Evolutionary conservation across 2,329 filamentous ascomycete genomes (phyloP), one percentile per base, ranked within the genome.

Genomic region (Ceratocystis eucalypticola): DNA sequence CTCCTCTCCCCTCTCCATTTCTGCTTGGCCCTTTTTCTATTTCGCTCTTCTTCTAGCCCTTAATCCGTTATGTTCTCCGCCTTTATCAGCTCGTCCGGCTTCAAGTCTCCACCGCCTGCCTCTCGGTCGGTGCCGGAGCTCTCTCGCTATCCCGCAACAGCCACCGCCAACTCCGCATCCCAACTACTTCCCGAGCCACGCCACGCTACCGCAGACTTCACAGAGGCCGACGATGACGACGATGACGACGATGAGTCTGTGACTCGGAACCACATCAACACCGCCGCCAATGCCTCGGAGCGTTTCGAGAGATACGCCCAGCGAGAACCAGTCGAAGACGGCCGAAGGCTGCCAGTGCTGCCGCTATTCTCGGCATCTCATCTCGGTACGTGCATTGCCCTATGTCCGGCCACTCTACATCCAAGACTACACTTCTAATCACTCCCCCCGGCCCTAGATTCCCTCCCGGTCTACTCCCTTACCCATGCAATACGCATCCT

Each of bases 401-500:
- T 17, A 15, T 41, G 37, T 41, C 37, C 37, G 37, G 10, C 37
- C 37, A 2, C 20, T 48, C 25, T 41, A 8, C 28, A 44, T 5
- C 28, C n/a, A 44, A 3, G 50, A 20, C n/a, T 6, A 45, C 57
- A 50, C 37, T 65, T 48, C 33, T 22, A 46, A 37, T 68, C 68
- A 63, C 69, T 25, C 20, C n/a, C 22, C 55, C 55, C 55, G 5
- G 33, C 20, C 50, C 6, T 72, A 93, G 92, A 96, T 77, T 82
- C 88, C 8, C 81, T 96, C 5, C 92, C 93, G 22, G 85, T 96
- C 67, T 96, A 96, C 79, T 88, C 86, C 75, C 85, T 95, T 70
- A 96, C 92, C 33, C 93, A 96, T 76, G 85, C 89, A 41, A 92
- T 96, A 69, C 88, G 93, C 70, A 85, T 91, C 65, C 82, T 96